phyloP scores from a whole-genome alignment of 805 yeast species.

The Nakazawaea sp. region DNA sequence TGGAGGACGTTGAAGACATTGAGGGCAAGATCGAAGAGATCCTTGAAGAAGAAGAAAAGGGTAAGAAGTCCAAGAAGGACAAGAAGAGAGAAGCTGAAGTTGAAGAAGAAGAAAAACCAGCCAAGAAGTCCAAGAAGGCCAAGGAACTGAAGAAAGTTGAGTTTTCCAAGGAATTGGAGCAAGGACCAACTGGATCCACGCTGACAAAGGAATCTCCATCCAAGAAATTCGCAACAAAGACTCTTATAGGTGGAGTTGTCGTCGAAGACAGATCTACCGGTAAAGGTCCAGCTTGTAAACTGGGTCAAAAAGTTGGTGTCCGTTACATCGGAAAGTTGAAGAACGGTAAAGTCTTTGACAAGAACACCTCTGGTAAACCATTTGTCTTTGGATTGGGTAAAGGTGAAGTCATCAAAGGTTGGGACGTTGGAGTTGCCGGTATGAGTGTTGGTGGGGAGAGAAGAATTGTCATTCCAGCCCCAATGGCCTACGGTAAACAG shows the following conservation, averaged over 20 bases:
- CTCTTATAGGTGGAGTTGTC: slow-evolving; percentile 86
- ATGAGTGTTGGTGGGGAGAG: slow-evolving; percentile 99
- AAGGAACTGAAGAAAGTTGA: slow-evolving; percentile 68
- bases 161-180: slow-evolving; percentile 86
- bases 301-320: slow-evolving; percentile 87
- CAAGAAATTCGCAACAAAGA: slow-evolving; percentile 64
- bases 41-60: slow-evolving; percentile 48
- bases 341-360: slow-evolving; percentile 95
- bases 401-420: slow-evolving; percentile 98
- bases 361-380: slow-evolving; percentile 96
- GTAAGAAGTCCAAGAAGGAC: slow-evolving; percentile 22
- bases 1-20: slow-evolving; percentile 63
- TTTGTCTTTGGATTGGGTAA: slow-evolving; percentile 85
- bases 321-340: slow-evolving; percentile 96
- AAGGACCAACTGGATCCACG: slow-evolving; percentile 68
- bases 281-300: slow-evolving; percentile 81
- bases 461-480: slow-evolving; percentile 91
- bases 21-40: slow-evolving; percentile 72
- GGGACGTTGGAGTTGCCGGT: slow-evolving; percentile 98
- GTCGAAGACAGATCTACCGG: slow-evolving; percentile 91
- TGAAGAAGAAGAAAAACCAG: slow-evolving; percentile 13
- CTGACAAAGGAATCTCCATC: slow-evolving; percentile 15
- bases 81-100: slow-evolving; percentile 12
- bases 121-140: slow-evolving; percentile 27
- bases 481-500: slow-evolving; percentile 94